A percentile compares a stretch with the other conserved stretches of the same genome.
Conservation (phyloP, 2,329 filamentous ascomycete species). For the Elsinoe ampelina region DNA sequence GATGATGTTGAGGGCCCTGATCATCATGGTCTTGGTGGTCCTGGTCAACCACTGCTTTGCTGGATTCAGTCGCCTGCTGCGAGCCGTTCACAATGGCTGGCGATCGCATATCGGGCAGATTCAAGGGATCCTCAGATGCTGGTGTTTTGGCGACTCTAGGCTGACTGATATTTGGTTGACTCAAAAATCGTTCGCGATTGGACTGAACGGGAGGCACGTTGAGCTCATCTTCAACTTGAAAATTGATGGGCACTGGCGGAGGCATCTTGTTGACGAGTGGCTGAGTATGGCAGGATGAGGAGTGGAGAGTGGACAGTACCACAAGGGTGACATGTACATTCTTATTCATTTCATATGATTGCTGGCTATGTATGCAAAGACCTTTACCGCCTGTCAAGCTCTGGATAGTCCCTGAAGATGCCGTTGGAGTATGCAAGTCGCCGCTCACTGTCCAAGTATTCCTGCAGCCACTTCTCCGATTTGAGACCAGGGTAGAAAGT, state of each 20-base stretch:
- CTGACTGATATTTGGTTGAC: slow-evolving; percentile 5
- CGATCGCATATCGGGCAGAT: not conserved
- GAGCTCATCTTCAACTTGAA: not conserved
- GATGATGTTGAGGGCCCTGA: not conserved
- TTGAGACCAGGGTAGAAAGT: slow-evolving; percentile 54
- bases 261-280: not conserved
- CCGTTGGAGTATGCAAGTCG: slow-evolving; percentile 54
- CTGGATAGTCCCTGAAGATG: slow-evolving; percentile 63
- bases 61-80: too few relatives aligned
- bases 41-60: not conserved
- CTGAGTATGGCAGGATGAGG: not conserved
- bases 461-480: slow-evolving; percentile 54
- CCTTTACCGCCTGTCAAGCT: slow-evolving; percentile 50
- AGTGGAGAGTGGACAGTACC: not conserved
- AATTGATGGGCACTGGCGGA: not conserved
- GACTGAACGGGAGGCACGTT: not conserved
- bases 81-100: not conserved
- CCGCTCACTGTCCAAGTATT: slow-evolving; percentile 58
- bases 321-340: not conserved
- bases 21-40: not conserved
- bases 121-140: not conserved
- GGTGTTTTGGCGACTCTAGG: not conserved
- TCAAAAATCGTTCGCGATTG: not conserved
- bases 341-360: not conserved
- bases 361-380: not conserved